These are phyloP conservation scores for Scytalidium lignicola DNA, from an alignment of 2,329 filamentous ascomycete species.

Conservation along the genomic window DNA sequence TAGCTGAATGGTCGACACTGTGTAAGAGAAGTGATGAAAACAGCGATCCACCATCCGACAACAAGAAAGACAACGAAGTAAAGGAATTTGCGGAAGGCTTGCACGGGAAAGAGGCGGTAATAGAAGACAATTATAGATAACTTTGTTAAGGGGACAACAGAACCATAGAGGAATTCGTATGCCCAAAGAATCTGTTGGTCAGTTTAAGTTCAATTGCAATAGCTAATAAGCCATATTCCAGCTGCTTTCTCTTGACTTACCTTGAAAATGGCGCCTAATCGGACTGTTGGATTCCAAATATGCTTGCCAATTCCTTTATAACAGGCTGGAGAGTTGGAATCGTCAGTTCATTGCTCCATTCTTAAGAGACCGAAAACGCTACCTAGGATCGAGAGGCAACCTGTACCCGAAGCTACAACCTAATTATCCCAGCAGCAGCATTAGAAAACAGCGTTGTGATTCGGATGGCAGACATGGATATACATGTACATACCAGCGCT, in stretches of 20 bases:
- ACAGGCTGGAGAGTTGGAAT: background rate
- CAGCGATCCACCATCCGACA: conserved; percentile 4
- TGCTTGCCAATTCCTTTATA: background rate
- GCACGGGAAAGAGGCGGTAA: conserved; percentile 4
- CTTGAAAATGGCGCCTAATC: background rate
- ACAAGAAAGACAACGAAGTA: conserved; percentile 3
- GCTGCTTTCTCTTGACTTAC: no score
- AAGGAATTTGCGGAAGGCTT: background rate
- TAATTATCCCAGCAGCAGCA: no score
- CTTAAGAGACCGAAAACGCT: background rate
- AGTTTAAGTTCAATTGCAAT: background rate
- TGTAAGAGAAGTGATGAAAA: conserved; percentile 3
- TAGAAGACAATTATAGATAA: conserved; percentile 9
- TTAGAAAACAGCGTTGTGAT: background rate
- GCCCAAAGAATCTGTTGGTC: conserved; percentile 1
- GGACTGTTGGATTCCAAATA: background rate
- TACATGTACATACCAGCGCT: background rate
- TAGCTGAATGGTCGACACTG: conserved; percentile 1
- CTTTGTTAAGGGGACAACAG: conserved; percentile 4
- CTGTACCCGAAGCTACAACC: background rate
- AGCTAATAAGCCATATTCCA: no score
- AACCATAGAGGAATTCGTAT: conserved; percentile 3
- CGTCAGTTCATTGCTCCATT: no score
- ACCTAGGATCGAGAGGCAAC: background rate
- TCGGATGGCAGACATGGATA: no score